These are phyloP conservation scores for Nicotiana sylvestris DNA, from an alignment of 257 asterid genomes.

Conservation along the genomic window DNA sequence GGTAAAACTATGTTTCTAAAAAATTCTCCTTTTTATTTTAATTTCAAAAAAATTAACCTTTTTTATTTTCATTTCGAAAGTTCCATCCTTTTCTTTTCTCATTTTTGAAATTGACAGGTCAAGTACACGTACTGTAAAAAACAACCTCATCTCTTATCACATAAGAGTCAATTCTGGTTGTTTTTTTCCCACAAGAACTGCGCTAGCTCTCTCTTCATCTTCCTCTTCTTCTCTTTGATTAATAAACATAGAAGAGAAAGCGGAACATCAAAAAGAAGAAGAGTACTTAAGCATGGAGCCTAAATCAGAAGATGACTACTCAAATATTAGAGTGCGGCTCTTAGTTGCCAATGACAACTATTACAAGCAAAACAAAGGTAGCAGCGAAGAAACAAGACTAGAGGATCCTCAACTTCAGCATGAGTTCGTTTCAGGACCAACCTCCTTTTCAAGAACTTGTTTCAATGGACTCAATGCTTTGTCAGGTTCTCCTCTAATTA, in stretches of 20 bases:
- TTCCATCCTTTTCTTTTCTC: not conserved
- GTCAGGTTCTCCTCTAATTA: slow-evolving; percentile 31
- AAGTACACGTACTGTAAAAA: not conserved
- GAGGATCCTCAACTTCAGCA: too few species aligned
- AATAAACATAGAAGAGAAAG: not conserved
- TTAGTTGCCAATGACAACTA: not conserved
- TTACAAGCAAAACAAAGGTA: not conserved
- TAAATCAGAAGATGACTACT: slow-evolving; percentile 9
- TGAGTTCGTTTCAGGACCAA: slow-evolving; percentile 8
- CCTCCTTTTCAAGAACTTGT: slow-evolving; percentile 78
- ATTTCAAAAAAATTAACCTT: too few species aligned
- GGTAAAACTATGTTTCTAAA: too few species aligned
- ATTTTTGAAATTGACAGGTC: not conserved
- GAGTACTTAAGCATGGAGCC: slow-evolving; percentile 22
- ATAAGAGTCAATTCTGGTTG: not conserved
- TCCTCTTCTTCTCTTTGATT: not conserved
- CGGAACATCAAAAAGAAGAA: not conserved
- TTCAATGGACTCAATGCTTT: slow-evolving; percentile 86
- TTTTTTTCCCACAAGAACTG: not conserved
- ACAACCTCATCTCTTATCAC: not conserved
- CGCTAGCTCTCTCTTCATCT: too few species aligned
- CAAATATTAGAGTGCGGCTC: slow-evolving; percentile 23
- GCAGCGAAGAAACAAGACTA: too few species aligned
- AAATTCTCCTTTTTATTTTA: too few species aligned
- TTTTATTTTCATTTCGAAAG: too few species aligned